Conservation (phyloP, 345 rosid species). For the Anastatica hierochuntica region DNA sequence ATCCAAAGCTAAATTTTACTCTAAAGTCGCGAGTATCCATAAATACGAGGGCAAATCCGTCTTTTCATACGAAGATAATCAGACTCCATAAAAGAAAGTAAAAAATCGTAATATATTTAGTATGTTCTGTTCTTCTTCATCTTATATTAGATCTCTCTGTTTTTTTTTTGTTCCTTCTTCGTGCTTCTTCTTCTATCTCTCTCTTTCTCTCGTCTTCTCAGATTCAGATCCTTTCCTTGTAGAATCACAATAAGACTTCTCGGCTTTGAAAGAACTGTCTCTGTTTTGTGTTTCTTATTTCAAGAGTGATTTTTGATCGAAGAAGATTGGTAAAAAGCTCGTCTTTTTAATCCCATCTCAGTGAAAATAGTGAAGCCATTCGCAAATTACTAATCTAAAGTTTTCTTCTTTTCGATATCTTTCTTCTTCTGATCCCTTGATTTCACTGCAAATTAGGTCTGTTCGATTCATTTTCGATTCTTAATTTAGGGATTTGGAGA, state of each 20-base stretch:
- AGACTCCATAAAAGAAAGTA: conserved; percentile 13
- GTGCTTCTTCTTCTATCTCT: background rate
- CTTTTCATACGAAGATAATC: conserved; percentile 2
- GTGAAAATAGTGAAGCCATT: no score
- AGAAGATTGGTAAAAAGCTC: no score
- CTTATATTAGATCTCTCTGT: conserved; percentile 17
- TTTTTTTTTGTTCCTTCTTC: no score
- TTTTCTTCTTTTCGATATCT: background rate
- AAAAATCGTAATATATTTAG: background rate
- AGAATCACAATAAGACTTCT: no score
- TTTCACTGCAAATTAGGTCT: no score
- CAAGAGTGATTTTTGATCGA: no score
- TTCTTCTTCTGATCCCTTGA: no score
- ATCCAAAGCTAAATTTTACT: conserved; percentile 6
- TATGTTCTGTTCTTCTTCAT: background rate
- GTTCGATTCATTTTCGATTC: background rate
- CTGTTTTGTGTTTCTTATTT: no score
- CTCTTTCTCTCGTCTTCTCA: background rate
- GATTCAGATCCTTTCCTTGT: conserved; percentile 16
- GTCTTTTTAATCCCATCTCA: no score
- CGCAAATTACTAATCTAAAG: no score
- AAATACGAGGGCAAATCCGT: conserved; percentile 10
- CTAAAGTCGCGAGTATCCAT: conserved; percentile 16
- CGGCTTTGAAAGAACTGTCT: no score
- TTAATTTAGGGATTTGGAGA: background rate